Evolutionary conservation across 768 basidiomycete species (phyloP).

Genomic region (Lyophyllum semitale): DNA sequence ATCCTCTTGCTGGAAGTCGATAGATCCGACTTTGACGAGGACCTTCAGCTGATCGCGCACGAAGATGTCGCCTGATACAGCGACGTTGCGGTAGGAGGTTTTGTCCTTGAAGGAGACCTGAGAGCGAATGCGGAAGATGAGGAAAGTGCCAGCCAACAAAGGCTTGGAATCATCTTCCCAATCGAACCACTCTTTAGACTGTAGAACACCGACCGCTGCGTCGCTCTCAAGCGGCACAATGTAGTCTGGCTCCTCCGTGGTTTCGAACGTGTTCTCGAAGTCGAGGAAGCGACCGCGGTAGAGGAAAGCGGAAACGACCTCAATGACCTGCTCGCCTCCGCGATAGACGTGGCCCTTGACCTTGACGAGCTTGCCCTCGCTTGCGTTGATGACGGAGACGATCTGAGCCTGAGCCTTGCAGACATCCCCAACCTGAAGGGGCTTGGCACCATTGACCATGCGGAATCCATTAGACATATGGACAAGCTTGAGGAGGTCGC

Average conservation of each 20-base stretch:
- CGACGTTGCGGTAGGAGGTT: conserved; percentile 76
- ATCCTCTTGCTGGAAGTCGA: conserved; percentile 86
- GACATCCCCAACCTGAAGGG: conserved; percentile 82
- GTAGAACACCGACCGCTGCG: conserved; percentile 85
- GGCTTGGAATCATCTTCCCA: conserved; percentile 87
- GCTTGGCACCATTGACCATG: conserved; percentile 74
- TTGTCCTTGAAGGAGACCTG: conserved; percentile 92
- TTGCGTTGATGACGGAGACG: conserved; percentile 84
- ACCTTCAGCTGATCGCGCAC: conserved; percentile 86
- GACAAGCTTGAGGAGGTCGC: conserved; percentile 93
- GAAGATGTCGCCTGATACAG: conserved; percentile 84
- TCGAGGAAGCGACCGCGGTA: conserved; percentile 95
- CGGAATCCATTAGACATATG: conserved; percentile 98
- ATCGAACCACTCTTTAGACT: conserved; percentile 97
- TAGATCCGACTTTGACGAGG: conserved; percentile 84
- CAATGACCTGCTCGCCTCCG: conserved; percentile 78
- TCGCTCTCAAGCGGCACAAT: conserved; percentile 72
- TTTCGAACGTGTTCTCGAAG: conserved; percentile 96
- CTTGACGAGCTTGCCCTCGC: conserved; percentile 91
- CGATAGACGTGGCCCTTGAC: conserved; percentile 86
- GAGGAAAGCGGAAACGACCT: conserved; percentile 93
- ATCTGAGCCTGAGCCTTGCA: conserved; percentile 91
- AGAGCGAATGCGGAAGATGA: conserved; percentile 89
- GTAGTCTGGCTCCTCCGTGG: conserved; percentile 87
- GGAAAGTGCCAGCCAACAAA: conserved; percentile 74